These are phyloP conservation scores for Penicillium lagena DNA, from an alignment of 495 filamentous ascomycete genomes.

Conservation along the genomic window DNA sequence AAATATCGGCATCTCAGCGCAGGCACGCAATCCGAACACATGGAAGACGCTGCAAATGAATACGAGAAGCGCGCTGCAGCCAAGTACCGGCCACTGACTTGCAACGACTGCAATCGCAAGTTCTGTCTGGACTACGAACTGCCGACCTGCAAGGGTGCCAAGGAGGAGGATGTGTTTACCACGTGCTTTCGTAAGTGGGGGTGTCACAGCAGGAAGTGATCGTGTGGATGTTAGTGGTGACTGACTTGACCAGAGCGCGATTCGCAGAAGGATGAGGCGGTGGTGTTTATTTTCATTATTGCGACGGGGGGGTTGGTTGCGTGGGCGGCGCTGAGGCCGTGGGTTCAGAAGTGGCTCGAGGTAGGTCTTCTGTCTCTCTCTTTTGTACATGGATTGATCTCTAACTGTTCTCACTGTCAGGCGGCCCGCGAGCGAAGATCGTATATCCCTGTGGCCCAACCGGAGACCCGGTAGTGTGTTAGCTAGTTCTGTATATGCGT, in stretches of 20 bases:
- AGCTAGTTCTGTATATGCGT: too few relatives aligned
- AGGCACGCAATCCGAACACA: neutral
- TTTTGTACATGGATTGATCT: too few relatives aligned
- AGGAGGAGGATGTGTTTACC: conserved; percentile 80
- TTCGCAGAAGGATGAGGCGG: conserved; percentile 79
- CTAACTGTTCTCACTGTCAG: conserved; percentile 6
- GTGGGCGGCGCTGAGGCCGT: conserved; percentile 69
- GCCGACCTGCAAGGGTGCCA: conserved; percentile 79
- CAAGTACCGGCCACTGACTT: conserved; percentile 44
- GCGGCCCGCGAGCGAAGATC: conserved; percentile 38
- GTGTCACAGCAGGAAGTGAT: neutral
- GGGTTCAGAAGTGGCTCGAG: conserved; percentile 53
- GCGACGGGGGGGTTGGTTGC: conserved; percentile 75
- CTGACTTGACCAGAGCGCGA: conserved; percentile 57
- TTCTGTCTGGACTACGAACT: conserved; percentile 83
- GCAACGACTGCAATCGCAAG: conserved; percentile 82
- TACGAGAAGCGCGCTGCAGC: neutral
- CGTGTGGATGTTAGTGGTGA: conserved; percentile 5
- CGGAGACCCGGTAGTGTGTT: conserved; percentile 6
- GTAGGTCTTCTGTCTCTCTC: conserved; percentile 20
- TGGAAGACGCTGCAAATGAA: conserved; percentile 6
- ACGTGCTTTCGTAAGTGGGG: conserved; percentile 72
- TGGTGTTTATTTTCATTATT: conserved; percentile 88
- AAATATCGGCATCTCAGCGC: conserved; percentile 14
- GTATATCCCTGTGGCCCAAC: conserved; percentile 37